Evolutionary conservation across 345 rosid genomes (phyloP), one percentile per base, ranked within the genome.

Genomic region (Syzygium aromaticum): DNA sequence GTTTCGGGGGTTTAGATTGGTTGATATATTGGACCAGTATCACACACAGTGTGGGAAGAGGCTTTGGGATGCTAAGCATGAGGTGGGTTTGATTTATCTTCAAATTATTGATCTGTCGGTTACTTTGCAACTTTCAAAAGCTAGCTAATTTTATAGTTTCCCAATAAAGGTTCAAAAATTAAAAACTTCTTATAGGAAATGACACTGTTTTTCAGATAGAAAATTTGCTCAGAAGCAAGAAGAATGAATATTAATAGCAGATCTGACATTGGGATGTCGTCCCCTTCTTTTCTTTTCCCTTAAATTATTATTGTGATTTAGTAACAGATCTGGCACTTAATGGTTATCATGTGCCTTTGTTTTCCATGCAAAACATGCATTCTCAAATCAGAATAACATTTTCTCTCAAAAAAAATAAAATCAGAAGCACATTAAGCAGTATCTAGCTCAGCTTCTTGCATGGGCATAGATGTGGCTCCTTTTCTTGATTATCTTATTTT

Each of bases 1-100:
- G 49, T 22, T 73, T 21, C 54, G 51, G 85, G 89, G 27, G 49
- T 73, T 73, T 89, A 95, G 98, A 87, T 87, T 96, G 96, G 89
- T 90, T 87, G 95, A 95, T 87, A 90, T 96, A 87, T 87, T 98
- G 94, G 99, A 96, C 64, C 89, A 89, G 84, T 98, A 98, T 86
- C 98, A 96, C 85, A 95, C 93, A 87, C 91, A 91, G 84, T 93
- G 96, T 85, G 96, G 98, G 83, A 93, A 95, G 87, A 95, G 93
- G 92, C 86, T 98, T 59, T 96, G 99, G 99, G 98, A 98, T 93
- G 96, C 95, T 86, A 96, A 95, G 89, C 99, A 96, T 92, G 99
- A 98, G 99, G 99, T 98, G 87, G 85, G 86, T 88, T 87, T 64
- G 61, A 14, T 30, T 25, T 25, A 33, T 51, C 59, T 51, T 77